phyloP scores from a whole-genome alignment of 176 grass and related monocot genomes.

The Carex parvula region DNA sequence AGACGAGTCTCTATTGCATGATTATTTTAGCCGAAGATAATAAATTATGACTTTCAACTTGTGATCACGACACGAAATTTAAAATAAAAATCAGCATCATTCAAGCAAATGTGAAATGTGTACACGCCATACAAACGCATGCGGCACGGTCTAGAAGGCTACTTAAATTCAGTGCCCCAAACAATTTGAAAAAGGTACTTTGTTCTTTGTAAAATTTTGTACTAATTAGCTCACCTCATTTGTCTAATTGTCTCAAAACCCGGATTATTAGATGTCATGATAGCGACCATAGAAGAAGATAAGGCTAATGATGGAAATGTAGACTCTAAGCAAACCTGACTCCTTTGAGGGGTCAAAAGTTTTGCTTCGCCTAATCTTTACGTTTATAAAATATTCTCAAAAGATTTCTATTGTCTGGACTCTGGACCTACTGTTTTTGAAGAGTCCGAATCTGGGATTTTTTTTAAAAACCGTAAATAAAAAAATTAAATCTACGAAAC shows the following conservation, averaged over 20 bases:
- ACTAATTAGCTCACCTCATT: neutral
- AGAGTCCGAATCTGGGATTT: too few relatives aligned
- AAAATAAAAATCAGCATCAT: neutral
- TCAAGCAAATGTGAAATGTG: neutral
- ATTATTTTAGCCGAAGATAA: neutral
- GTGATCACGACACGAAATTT: neutral
- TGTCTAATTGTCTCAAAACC: neutral
- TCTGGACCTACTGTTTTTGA: too few relatives aligned
- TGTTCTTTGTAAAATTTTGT: constrained; percentile 14
- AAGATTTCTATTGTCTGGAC: neutral
- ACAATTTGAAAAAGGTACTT: neutral
- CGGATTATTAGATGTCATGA: constrained; percentile 12
- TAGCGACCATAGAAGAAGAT: constrained; percentile 2
- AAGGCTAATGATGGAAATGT: constrained; percentile 24
- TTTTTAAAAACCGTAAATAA: too few relatives aligned
- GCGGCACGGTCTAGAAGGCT: neutral
- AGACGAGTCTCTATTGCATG: neutral
- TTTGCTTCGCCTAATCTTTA: neutral
- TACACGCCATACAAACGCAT: constrained; percentile 6
- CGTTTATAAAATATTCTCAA: neutral
- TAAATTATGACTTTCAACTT: neutral
- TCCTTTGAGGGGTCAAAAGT: constrained; percentile 15
- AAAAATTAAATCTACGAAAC: too few relatives aligned
- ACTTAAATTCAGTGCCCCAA: constrained; percentile 33
- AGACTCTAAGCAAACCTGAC: constrained; percentile 21